Evolutionary conservation across 208 protist species (phyloP).

Genomic region (Phytomonas francai): DNA sequence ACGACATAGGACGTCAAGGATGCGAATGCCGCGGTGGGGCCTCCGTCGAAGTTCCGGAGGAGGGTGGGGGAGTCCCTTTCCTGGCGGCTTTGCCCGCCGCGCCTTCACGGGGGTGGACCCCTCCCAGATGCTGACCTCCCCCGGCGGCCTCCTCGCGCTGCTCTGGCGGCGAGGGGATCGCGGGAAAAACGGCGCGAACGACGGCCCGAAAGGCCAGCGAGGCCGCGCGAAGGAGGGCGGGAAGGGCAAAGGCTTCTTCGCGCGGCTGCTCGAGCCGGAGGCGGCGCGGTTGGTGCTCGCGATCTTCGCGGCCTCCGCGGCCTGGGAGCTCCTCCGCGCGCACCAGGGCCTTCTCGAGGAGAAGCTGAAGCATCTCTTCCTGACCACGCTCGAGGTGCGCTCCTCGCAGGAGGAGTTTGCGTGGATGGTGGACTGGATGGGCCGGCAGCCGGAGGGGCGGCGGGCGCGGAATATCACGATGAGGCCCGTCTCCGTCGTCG

Average conservation of each 20-base stretch:
- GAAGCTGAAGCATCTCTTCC: conserved; percentile 41
- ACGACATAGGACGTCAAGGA: too few relatives aligned
- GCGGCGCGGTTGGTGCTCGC: conserved; percentile 39
- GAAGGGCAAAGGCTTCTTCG: not conserved
- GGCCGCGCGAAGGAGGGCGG: not conserved
- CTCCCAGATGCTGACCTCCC: conserved; percentile 50
- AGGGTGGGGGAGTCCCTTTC: too few relatives aligned
- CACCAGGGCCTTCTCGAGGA: conserved; percentile 36
- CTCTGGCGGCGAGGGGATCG: conserved; percentile 34
- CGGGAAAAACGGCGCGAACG: not conserved
- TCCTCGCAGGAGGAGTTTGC: conserved; percentile 80
- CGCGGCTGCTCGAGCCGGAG: conserved; percentile 26
- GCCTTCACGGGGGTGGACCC: conserved; percentile 24
- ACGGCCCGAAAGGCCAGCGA: not conserved
- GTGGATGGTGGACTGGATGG: conserved; percentile 89
- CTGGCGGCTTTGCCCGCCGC: not conserved
- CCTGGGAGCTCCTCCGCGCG: conserved; percentile 59
- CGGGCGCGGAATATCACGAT: conserved; percentile 59
- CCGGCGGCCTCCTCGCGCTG: conserved; percentile 54
- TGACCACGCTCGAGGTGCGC: conserved; percentile 78
- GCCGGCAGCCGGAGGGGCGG: conserved; percentile 50
- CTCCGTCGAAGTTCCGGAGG: too few relatives aligned
- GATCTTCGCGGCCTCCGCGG: conserved; percentile 52
- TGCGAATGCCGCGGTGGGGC: not conserved
- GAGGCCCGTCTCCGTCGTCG: conserved; percentile 50